These are phyloP conservation scores for Drechslerella stenobrocha DNA, from an alignment of 2,329 filamentous ascomycete genomes.

Conservation along the genomic window DNA sequence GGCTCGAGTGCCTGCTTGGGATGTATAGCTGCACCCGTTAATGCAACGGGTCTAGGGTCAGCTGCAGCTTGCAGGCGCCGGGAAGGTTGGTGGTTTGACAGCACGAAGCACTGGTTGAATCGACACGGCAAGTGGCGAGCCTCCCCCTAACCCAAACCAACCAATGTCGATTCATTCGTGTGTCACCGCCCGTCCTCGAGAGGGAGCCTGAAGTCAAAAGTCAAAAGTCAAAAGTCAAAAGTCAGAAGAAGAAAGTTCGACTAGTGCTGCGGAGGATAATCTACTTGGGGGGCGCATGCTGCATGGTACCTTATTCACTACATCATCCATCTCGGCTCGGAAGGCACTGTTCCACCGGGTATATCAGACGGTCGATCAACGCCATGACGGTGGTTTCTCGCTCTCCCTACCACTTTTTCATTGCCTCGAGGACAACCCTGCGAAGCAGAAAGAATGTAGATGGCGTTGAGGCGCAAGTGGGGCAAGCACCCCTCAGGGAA, in stretches of 20 bases:
- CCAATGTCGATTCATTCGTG: too few species aligned
- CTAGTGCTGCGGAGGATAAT: constrained; percentile 21
- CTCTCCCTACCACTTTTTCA: constrained; percentile 19
- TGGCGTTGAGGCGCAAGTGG: constrained; percentile 31
- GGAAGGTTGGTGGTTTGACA: constrained; percentile 7
- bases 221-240: constrained; percentile 10
- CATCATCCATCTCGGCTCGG: constrained; percentile 27
- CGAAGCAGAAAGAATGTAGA: constrained; percentile 31
- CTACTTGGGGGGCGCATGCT: background rate
- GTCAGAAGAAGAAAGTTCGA: constrained; percentile 8
- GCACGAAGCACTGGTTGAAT: background rate
- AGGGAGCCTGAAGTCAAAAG: constrained; percentile 15
- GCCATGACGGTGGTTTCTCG: constrained; percentile 7
- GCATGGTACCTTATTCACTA: constrained; percentile 35
- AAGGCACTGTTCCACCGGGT: constrained; percentile 26
- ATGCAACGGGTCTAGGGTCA: constrained; percentile 35
- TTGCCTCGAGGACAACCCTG: constrained; percentile 36
- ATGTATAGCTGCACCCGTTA: constrained; percentile 46
- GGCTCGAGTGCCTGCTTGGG: constrained; percentile 22
- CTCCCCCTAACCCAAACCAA: background rate
- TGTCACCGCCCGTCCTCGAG: too few species aligned
- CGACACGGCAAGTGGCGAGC: constrained; percentile 1
- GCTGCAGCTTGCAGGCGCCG: constrained; percentile 32
- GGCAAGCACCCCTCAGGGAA: constrained; percentile 13
- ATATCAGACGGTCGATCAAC: constrained; percentile 26